Evolutionary conservation across 495 filamentous ascomycete species (phyloP).

Genomic region (Hypomontagnella submonticulosa): DNA sequence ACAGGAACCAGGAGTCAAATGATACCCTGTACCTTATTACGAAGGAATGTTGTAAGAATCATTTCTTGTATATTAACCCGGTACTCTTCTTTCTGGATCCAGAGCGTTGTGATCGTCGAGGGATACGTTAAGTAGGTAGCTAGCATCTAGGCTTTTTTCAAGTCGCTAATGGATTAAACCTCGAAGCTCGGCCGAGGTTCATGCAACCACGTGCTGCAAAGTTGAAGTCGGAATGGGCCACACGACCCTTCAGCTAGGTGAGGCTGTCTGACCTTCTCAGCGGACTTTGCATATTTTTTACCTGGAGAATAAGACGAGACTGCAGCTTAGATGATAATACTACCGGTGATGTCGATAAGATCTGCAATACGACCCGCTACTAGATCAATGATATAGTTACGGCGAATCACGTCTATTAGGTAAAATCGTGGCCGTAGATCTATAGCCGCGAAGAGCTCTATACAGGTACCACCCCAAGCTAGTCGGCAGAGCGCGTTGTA

Average conservation of each 20-base stretch:
- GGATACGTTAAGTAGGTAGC: slow-evolving; percentile 9
- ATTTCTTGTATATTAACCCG: slow-evolving; percentile 7
- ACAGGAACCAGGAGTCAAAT: slow-evolving; percentile 33
- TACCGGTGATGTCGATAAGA: slow-evolving; percentile 18
- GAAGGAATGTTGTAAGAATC: not conserved
- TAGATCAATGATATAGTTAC: not conserved
- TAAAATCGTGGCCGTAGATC: slow-evolving; percentile 3
- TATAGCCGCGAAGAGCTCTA: slow-evolving; percentile 14
- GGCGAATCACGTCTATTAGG: slow-evolving; percentile 14
- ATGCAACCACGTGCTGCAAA: slow-evolving; percentile 40
- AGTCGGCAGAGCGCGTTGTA: slow-evolving; percentile 16
- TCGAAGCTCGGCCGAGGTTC: slow-evolving; percentile 7
- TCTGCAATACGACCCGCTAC: slow-evolving; percentile 14
- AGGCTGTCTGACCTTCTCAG: slow-evolving; percentile 9
- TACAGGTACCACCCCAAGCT: slow-evolving; percentile 8
- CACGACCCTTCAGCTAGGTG: slow-evolving; percentile 9
- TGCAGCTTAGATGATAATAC: not conserved
- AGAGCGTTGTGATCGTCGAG: slow-evolving; percentile 10
- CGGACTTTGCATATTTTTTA: slow-evolving; percentile 6
- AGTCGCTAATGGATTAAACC: slow-evolving; percentile 15
- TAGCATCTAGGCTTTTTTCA: slow-evolving; percentile 18
- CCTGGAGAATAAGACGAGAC: slow-evolving; percentile 2
- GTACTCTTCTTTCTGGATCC: not conserved
- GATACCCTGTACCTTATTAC: slow-evolving; percentile 19
- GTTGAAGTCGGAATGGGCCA: slow-evolving; percentile 40